Base-by-base conservation (phyloP, 768 basidiomycete genomes). In the Pisolithus microcarpus region DNA sequence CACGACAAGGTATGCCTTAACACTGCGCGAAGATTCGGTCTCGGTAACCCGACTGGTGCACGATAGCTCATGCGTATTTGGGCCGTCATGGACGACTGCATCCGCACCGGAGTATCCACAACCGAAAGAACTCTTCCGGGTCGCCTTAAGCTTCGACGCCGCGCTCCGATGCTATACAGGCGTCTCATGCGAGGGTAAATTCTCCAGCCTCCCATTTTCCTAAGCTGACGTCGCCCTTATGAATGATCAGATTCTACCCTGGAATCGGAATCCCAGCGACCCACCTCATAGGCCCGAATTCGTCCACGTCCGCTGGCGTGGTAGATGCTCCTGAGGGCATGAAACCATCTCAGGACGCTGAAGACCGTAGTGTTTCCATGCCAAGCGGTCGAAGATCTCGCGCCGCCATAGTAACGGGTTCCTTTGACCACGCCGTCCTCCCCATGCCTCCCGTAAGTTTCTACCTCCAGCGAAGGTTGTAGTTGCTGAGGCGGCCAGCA, bases 71-170 rank as follows among this genome's bases (percentile, higher is more conserved):
- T 82, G 75, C 78, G 80, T 24, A 91, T 94, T 43, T 95, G 92
- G 92, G 61, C 72, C 49, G 90, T 92, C 5, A 96, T 96, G 94
- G 91, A 95, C 61, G 80, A 84, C 51, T 94, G 90, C 65, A 97
- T 96, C 54, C 85, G 75, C 24, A 76, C 78, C 2, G 94, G 94
- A 18, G 92, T 97, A 8, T 84, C 88, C 2, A 77, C 90, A 1
- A 73, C 79, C 3, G 86, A 94, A 58, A 74, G 75, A 40, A 82
- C 79, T n/a, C 77, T 98, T 2, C 94, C 94, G 0, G 94, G 94
- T n/a, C 77, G 91, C 19, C 70, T 98, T 16, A 70, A 78, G 7
- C 72, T 98, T 23, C 77, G 85, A 31, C 76, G 93, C 13, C 78
- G 92, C 38, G 94, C 94, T 15, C 92, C 93, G 0, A 84, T 85